Evolutionary conservation across 345 rosid genomes (phyloP).

Genomic region (Triadica sebifera): DNA sequence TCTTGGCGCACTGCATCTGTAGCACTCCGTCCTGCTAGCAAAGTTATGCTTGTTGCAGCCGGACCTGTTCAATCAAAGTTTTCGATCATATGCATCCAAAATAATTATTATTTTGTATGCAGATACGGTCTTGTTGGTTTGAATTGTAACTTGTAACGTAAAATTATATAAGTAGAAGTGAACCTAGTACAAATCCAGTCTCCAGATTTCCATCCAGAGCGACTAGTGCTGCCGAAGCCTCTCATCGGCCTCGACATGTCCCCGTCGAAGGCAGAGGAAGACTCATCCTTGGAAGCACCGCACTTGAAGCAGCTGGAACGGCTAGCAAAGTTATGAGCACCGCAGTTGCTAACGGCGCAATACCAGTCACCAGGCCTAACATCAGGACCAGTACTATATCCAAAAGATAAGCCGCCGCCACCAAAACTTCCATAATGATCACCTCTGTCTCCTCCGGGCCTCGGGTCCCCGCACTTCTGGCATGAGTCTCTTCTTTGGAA

Average conservation of each 20-base stretch:
- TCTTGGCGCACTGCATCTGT: conserved; percentile 87
- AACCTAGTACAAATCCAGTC: conserved; percentile 94
- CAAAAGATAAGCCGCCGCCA: conserved; percentile 42
- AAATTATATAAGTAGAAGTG: not conserved
- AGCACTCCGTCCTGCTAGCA: conserved; percentile 88
- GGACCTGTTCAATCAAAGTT: conserved; percentile 33
- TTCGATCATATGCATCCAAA: too few relatives aligned
- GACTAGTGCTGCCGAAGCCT: conserved; percentile 37
- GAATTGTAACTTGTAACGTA: too few relatives aligned
- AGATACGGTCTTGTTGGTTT: too few relatives aligned
- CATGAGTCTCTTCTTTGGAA: conserved; percentile 84
- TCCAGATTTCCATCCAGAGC: conserved; percentile 87
- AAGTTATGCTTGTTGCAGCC: conserved; percentile 93
- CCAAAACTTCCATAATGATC: conserved; percentile 40
- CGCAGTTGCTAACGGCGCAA: conserved; percentile 78
- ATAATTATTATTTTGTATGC: too few relatives aligned
- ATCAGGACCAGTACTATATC: conserved; percentile 72
- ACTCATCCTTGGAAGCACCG: conserved; percentile 70
- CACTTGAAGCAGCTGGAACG: conserved; percentile 93
- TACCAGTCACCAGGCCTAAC: conserved; percentile 98
- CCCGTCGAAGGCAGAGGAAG: conserved; percentile 36
- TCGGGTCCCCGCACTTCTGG: conserved; percentile 58
- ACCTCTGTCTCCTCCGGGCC: conserved; percentile 27
- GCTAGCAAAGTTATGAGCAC: conserved; percentile 88
- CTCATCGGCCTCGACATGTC: conserved; percentile 51